phyloP scores from a whole-genome alignment of 305 asterid genomes.

The Plantago lanceolata region DNA sequence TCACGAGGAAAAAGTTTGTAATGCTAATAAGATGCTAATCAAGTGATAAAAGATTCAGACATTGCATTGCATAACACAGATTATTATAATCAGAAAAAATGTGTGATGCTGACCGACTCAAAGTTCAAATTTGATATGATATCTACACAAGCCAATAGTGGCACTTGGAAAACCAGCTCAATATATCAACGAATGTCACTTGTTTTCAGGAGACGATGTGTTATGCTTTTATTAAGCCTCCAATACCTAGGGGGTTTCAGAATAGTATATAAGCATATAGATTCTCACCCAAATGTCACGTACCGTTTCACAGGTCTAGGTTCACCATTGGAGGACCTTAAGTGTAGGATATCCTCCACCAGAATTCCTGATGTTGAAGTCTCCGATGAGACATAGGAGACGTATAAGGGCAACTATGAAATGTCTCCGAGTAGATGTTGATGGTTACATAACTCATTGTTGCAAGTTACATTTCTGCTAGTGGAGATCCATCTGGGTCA shows the following conservation, averaged over 20 bases:
- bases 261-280: constrained; percentile 21
- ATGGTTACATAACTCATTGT: constrained; percentile 50
- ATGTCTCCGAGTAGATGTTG: constrained; percentile 39
- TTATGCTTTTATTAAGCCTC: background rate
- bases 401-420: constrained; percentile 65
- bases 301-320: constrained; percentile 43
- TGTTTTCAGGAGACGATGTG: background rate
- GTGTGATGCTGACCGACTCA: background rate
- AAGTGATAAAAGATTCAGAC: too few species aligned
- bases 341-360: constrained; percentile 70
- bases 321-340: constrained; percentile 43
- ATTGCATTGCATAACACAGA: background rate
- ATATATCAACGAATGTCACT: background rate
- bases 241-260: background rate
- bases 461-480: constrained; percentile 65
- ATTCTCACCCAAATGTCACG: constrained; percentile 73
- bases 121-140: background rate
- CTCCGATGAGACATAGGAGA: constrained; percentile 70
- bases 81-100: background rate
- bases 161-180: too few species aligned
- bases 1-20: too few species aligned
- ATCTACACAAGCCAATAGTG: background rate
- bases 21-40: too few species aligned
- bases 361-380: constrained; percentile 83
- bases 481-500: constrained; percentile 60